Evolutionary conservation across 2,329 filamentous ascomycete genomes (phyloP).

Genomic region (Aspergillus clavatus): DNA sequence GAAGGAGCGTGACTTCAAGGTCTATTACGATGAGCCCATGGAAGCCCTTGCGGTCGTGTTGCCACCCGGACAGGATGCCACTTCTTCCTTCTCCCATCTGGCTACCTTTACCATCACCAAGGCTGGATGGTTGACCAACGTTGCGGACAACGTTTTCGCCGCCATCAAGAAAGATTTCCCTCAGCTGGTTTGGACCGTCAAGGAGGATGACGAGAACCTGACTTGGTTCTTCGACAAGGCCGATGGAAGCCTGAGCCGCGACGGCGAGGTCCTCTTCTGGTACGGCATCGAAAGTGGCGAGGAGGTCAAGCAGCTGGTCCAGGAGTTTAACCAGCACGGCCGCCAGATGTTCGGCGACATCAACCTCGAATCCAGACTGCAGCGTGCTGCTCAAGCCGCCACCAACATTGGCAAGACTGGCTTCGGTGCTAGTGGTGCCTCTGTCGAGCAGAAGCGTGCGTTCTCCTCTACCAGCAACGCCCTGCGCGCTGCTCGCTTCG

Average conservation of each 20-base stretch:
- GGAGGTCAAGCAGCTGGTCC: constrained; percentile 76
- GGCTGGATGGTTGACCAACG: constrained; percentile 87
- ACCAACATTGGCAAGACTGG: constrained; percentile 51
- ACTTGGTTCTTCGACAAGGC: constrained; percentile 98
- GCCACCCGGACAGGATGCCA: constrained; percentile 57
- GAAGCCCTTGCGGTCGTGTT: constrained; percentile 87
- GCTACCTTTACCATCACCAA: constrained; percentile 92
- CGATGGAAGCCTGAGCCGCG: constrained; percentile 79
- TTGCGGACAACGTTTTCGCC: constrained; percentile 91
- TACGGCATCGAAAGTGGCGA: constrained; percentile 79
- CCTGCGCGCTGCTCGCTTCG: constrained; percentile 33
- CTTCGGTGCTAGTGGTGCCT: constrained; percentile 44
- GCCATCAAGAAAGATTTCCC: constrained; percentile 91
- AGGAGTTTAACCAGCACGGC: constrained; percentile 77
- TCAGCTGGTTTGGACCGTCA: constrained; percentile 92
- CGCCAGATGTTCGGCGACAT: constrained; percentile 83
- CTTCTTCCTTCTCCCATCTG: constrained; percentile 68
- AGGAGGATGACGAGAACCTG: constrained; percentile 90
- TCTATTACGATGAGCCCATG: constrained; percentile 92
- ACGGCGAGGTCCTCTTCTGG: constrained; percentile 93
- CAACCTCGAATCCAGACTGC: constrained; percentile 80
- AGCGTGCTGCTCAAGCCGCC: constrained; percentile 68
- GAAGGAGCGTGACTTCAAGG: constrained; percentile 73
- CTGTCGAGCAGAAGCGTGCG: constrained; percentile 57
- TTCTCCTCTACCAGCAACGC: constrained; percentile 58